A percentile compares a stretch with the other conserved stretches of the same genome.
Evolutionary conservation across 2,329 filamentous ascomycete species (phyloP).

Genomic region (Colletotrichum tanaceti): DNA sequence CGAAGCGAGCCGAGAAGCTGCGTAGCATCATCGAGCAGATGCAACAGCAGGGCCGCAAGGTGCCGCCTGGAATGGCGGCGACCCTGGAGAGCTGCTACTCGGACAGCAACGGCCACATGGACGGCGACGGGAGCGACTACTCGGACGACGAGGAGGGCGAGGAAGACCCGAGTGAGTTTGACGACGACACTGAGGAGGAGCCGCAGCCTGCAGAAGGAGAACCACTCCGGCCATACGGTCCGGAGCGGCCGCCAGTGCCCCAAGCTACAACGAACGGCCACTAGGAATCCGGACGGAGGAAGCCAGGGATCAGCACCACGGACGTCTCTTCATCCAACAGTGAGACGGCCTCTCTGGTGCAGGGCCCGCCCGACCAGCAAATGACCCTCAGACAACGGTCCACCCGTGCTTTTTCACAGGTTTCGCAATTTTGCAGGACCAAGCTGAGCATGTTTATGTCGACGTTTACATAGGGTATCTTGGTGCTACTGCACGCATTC

Average conservation of each 20-base stretch:
- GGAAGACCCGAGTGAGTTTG: constrained; percentile 73
- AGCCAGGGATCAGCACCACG: constrained; percentile 19
- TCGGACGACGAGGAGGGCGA: constrained; percentile 72
- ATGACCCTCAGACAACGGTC: constrained; percentile 11
- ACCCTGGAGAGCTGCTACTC: constrained; percentile 71
- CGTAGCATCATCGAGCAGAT: constrained; percentile 96
- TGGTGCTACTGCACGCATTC: background rate
- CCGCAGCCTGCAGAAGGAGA: constrained; percentile 51
- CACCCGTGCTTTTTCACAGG: constrained; percentile 18
- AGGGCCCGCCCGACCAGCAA: constrained; percentile 2
- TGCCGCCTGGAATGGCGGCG: constrained; percentile 71
- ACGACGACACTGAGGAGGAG: constrained; percentile 69
- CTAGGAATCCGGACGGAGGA: constrained; percentile 47
- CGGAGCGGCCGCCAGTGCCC: constrained; percentile 59
- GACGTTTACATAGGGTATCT: constrained; percentile 18
- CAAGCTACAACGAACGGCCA: constrained; percentile 57
- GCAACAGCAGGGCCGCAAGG: constrained; percentile 91
- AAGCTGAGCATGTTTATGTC: constrained; percentile 26
- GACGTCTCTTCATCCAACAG: constrained; percentile 10
- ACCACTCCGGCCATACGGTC: constrained; percentile 58
- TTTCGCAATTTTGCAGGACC: constrained; percentile 20
- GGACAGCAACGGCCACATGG: constrained; percentile 59
- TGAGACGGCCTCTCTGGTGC: constrained; percentile 1
- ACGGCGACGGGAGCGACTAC: constrained; percentile 72
- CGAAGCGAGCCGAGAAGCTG: constrained; percentile 88